Conservation (phyloP, 1,284 basidiomycete species). For the Cryptococcus wingfieldii region DNA sequence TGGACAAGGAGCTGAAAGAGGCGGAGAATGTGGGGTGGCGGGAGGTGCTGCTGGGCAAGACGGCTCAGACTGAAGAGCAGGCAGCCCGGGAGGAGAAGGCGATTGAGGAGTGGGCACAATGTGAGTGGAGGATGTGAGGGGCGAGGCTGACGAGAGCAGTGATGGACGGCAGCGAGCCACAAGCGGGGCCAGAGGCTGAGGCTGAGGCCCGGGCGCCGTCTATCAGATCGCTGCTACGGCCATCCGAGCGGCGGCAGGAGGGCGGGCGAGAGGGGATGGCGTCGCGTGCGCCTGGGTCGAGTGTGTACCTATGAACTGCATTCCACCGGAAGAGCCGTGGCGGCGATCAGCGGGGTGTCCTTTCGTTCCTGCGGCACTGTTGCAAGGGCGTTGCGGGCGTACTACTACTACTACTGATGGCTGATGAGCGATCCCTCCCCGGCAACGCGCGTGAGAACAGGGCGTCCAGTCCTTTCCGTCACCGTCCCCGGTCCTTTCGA, state of each 20-base stretch:
- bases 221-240: neutral
- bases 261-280: neutral
- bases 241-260: neutral
- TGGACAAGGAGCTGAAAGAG: conserved; percentile 22
- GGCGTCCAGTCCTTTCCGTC: too few species aligned
- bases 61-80: conserved; percentile 13
- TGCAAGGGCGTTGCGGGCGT: too few species aligned
- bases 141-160: too few species aligned
- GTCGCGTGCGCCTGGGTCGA: neutral
- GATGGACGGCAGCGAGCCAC: too few species aligned
- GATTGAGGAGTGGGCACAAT: conserved; percentile 25
- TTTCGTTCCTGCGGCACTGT: too few species aligned
- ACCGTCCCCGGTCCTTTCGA: too few species aligned
- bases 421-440: too few species aligned
- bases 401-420: too few species aligned
- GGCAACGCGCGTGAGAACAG: too few species aligned
- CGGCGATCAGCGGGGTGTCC: too few species aligned
- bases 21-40: conserved; percentile 36
- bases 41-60: conserved; percentile 42
- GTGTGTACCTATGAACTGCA: neutral
- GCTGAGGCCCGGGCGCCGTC: neutral
- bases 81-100: conserved; percentile 18
- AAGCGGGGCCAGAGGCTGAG: too few species aligned
- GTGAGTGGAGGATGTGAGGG: conserved; percentile 8
- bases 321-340: neutral